Evolutionary conservation across 2,329 filamentous ascomycete species (phyloP), one percentile per base, ranked within the genome.

Genomic region (Pseudocercospora cruenta): DNA sequence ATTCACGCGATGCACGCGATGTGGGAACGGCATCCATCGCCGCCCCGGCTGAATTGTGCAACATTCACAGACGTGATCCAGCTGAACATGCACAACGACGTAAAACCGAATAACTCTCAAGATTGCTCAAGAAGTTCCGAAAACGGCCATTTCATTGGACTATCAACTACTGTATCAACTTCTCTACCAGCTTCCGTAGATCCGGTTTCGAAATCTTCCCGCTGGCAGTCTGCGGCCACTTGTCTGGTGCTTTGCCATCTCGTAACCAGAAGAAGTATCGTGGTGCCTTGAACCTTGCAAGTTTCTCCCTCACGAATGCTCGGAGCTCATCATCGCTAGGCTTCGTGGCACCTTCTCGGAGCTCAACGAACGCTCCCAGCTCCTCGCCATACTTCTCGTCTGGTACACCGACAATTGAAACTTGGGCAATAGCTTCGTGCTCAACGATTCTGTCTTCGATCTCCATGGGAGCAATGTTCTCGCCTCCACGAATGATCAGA

Each of bases 401-500:
- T 0, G 91, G 90, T 0, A 98, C 81, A 0, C 94, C 95, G 0
- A 96, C 91, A 1, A 97, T 92, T 70, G 89, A 92, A 2, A 88
- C 92, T 69, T 97, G 93, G 14, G 84, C 83, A 0, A 98, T 84
- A 2, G 84, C 83, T 1, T 87, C 84, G 75, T 94, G 89, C 47
- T 87, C 86, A 67, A 96, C 88, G 5, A 98, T 84, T 70, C 89
- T 94, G 76, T 96, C 93, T 78, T 99, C 95, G 2, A 98, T 85
- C 78, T 98, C 95, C 6, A 97, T 83, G 0, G 95, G 95, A 78
- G 97, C 92, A 63, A 97, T 97, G 77, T 99, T 99, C 78, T 98
- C 95, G 24, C 95, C 95, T 26, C 92, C 94, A 26, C 93, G 87
- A 76, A 98, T 98, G 73, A 99, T 97, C 62, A 98, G 80, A 77